A percentile compares a stretch with the other conserved stretches of the same genome.
These are phyloP conservation scores for Sinapis alba DNA, from an alignment of 441 rosid species.

Conservation along the genomic window DNA sequence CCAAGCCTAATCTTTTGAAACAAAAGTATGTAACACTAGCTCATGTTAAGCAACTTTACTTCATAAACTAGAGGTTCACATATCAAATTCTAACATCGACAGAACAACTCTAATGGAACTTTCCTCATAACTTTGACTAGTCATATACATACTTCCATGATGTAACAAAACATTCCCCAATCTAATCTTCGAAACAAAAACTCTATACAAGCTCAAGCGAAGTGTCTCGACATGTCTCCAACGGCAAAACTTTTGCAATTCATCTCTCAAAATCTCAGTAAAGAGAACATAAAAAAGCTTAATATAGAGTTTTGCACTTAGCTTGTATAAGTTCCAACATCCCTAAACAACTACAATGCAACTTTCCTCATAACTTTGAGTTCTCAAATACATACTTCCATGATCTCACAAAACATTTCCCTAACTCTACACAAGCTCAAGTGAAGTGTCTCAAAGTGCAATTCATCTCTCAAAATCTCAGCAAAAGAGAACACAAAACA, in stretches of 20 bases:
- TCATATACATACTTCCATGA: neutral
- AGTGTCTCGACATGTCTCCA: neutral
- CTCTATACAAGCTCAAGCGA: constrained; percentile 15
- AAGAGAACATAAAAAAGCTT: neutral
- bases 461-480: constrained; percentile 11
- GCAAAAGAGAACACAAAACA: neutral
- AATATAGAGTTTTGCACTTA: neutral
- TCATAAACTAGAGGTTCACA: neutral
- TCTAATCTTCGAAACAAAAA: neutral
- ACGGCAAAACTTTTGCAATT: constrained; percentile 12
- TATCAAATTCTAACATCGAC: neutral
- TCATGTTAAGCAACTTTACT: neutral
- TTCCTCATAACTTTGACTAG: neutral
- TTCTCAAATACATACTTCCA: neutral
- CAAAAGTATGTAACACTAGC: neutral
- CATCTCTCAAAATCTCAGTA: neutral
- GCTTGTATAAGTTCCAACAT: neutral
- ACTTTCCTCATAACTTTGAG: neutral
- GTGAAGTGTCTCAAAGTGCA: neutral
- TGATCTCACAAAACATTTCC: neutral
- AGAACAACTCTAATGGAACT: neutral
- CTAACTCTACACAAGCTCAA: constrained; percentile 6
- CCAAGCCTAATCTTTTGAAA: neutral
- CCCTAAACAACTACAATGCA: neutral
- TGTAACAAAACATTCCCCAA: neutral